Percentiles rank a stretch among this genome's conserved stretches.
These are phyloP conservation scores for Neofusicoccum cordaticola DNA, from an alignment of 2,329 filamentous ascomycete genomes.

Conservation along the genomic window DNA sequence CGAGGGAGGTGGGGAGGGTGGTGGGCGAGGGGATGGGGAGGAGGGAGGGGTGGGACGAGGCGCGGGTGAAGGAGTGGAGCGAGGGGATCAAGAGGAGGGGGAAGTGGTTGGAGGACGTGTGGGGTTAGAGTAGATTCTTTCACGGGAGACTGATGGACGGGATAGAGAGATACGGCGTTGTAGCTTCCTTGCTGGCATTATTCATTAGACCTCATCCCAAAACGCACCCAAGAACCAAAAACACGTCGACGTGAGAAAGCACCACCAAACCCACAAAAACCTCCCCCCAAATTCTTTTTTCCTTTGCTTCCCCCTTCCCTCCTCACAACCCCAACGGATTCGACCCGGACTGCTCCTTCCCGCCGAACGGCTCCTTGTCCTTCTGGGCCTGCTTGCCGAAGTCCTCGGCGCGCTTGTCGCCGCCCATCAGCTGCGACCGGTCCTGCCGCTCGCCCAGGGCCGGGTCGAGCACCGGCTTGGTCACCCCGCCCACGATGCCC, in stretches of 20 bases:
- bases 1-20: slow-evolving; percentile 43
- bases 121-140: slow-evolving; percentile 35
- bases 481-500: slow-evolving; percentile 35
- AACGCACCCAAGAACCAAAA: too few species aligned
- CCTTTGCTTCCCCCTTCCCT: too few species aligned
- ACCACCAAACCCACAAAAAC: too few species aligned
- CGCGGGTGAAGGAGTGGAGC: slow-evolving; percentile 45
- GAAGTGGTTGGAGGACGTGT: slow-evolving; percentile 57
- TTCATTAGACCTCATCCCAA: background rate
- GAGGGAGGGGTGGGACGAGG: slow-evolving; percentile 39
- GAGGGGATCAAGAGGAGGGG: slow-evolving; percentile 48
- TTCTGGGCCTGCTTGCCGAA: slow-evolving; percentile 5
- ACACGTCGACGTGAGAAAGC: too few species aligned
- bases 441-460: slow-evolving; percentile 35
- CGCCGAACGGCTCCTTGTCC: slow-evolving; percentile 38
- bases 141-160: too few species aligned
- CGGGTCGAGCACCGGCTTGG: slow-evolving; percentile 35
- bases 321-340: slow-evolving; percentile 35
- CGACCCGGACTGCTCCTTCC: slow-evolving; percentile 38
- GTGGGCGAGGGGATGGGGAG: slow-evolving; percentile 38
- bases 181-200: too few species aligned
- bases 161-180: too few species aligned
- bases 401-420: slow-evolving; percentile 33
- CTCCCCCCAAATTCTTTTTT: too few species aligned
- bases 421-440: slow-evolving; percentile 35